These are phyloP conservation scores for Eutypella sp. DNA, from an alignment of 2,329 filamentous ascomycete species.

Conservation along the genomic window DNA sequence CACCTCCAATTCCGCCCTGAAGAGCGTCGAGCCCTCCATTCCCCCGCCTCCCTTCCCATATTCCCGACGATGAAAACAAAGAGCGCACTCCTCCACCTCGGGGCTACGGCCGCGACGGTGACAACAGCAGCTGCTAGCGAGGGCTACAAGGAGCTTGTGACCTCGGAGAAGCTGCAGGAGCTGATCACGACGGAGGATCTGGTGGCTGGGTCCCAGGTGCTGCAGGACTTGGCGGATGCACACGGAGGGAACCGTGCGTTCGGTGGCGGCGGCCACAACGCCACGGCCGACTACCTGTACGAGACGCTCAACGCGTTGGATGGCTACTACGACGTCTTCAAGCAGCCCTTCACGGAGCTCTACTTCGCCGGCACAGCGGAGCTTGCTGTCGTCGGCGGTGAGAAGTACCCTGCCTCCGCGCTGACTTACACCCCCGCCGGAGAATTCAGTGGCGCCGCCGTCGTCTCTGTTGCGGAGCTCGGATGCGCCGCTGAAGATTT, in stretches of 20 bases:
- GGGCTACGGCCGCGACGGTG: background rate
- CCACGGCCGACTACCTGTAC: conserved; percentile 41
- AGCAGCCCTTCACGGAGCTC: conserved; percentile 39
- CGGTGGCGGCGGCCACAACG: conserved; percentile 40
- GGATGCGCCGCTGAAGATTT: conserved; percentile 52
- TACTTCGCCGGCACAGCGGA: conserved; percentile 28
- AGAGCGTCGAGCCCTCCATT: too few species aligned
- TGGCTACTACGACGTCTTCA: conserved; percentile 37
- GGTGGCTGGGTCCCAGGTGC: conserved; percentile 37
- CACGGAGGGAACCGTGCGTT: conserved; percentile 39
- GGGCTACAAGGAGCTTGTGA: conserved; percentile 29
- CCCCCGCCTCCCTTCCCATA: too few species aligned
- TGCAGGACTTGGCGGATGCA: conserved; percentile 39
- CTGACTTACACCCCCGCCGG: conserved; percentile 50
- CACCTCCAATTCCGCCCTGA: too few species aligned
- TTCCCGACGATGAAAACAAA: background rate
- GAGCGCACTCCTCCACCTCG: background rate
- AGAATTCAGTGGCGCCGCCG: conserved; percentile 27
- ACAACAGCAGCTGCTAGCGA: background rate
- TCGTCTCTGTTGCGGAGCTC: conserved; percentile 45
- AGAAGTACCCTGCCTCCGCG: conserved; percentile 21
- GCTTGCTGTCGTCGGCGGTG: conserved; percentile 25
- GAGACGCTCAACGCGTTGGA: conserved; percentile 30
- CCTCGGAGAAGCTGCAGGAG: conserved; percentile 33
- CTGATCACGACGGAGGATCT: conserved; percentile 36